phyloP scores from a whole-genome alignment of 305 asterid species.

The Withania somnifera region DNA sequence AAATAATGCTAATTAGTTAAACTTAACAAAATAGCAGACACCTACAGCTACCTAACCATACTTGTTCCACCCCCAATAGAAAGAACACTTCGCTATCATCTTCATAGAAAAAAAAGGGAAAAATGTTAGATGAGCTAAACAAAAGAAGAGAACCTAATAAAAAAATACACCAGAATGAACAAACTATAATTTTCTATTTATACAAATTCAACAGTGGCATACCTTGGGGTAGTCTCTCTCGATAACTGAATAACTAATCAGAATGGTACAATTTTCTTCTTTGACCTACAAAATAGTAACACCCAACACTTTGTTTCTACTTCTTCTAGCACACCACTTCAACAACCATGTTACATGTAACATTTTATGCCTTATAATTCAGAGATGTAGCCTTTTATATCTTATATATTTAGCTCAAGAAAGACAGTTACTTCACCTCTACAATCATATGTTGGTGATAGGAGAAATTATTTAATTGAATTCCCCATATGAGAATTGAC shows the following conservation, averaged over 20 bases:
- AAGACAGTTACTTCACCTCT: background rate
- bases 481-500: background rate
- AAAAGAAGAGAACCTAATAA: background rate
- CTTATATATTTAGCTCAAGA: background rate
- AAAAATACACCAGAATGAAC: background rate
- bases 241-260: background rate
- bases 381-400: no score
- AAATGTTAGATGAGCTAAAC: conserved; percentile 4
- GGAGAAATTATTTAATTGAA: background rate
- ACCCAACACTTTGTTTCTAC: background rate
- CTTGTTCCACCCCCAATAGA: conserved; percentile 99
- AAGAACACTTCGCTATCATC: conserved; percentile 76
- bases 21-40: background rate
- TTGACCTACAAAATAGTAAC: background rate
- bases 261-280: background rate
- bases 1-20: background rate
- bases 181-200: background rate
- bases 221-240: no score
- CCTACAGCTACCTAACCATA: conserved; percentile 72
- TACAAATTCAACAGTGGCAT: no score
- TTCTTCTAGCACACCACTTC: background rate
- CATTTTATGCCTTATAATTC: no score
- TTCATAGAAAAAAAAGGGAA: conserved; percentile 14
- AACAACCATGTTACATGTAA: background rate
- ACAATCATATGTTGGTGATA: background rate